These are phyloP conservation scores for Tulasnella sp. DNA, from an alignment of 768 basidiomycete species.

Conservation along the genomic window DNA sequence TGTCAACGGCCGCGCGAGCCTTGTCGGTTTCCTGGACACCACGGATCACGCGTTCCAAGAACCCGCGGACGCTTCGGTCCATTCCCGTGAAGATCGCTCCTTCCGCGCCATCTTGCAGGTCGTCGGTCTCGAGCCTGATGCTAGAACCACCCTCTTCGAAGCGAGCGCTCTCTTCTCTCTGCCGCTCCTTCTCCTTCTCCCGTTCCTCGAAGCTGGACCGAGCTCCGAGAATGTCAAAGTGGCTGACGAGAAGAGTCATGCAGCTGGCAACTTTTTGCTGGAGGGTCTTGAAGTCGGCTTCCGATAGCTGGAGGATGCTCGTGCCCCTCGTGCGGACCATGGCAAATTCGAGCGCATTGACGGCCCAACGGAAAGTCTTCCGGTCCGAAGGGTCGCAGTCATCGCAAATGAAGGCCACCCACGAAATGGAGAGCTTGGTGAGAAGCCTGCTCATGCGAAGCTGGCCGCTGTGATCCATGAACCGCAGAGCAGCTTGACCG, in stretches of 20 bases:
- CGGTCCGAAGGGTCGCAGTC: constrained; percentile 96
- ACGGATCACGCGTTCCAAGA: constrained; percentile 71
- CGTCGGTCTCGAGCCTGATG: constrained; percentile 50
- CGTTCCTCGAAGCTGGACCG: constrained; percentile 84
- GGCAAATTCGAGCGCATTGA: constrained; percentile 92
- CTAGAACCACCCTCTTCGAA: constrained; percentile 35
- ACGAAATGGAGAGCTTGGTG: constrained; percentile 90
- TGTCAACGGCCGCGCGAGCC: constrained; percentile 59
- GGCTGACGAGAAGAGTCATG: constrained; percentile 94
- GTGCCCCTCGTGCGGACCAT: constrained; percentile 84
- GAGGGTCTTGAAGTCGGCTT: constrained; percentile 87
- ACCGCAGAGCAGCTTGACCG: constrained; percentile 84
- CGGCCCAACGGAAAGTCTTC: constrained; percentile 97
- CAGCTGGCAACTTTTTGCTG: constrained; percentile 91
- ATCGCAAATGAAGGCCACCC: constrained; percentile 98
- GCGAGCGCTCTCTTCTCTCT: constrained; percentile 66
- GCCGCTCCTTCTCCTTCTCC: constrained; percentile 87
- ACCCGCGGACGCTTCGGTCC: constrained; percentile 59
- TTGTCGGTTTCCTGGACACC: constrained; percentile 68
- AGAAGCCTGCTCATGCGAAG: constrained; percentile 81
- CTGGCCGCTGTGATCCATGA: constrained; percentile 75
- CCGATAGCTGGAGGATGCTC: constrained; percentile 84
- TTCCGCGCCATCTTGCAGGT: constrained; percentile 72
- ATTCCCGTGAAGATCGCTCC: constrained; percentile 7
- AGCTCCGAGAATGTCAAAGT: constrained; percentile 98